Conservation (phyloP, 2,329 filamentous ascomycete genomes). For the Coccinonectria pachysandricola region DNA sequence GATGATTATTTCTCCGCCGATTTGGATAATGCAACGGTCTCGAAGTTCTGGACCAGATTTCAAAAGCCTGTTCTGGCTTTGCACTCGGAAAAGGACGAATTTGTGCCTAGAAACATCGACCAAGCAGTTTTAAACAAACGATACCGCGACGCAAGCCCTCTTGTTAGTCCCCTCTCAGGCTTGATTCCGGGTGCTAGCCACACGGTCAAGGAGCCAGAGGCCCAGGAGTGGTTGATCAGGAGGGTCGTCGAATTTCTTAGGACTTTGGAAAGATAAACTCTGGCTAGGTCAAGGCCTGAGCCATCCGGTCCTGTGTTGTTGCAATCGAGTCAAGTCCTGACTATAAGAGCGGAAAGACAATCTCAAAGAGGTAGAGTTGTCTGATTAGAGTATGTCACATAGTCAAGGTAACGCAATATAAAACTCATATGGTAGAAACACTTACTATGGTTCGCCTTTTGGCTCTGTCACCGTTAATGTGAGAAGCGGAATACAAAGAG, state of each 20-base stretch:
- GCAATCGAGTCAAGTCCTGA: too few relatives aligned
- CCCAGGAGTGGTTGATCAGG: constrained; percentile 39
- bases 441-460: too few relatives aligned
- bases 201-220: constrained; percentile 33
- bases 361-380: too few relatives aligned
- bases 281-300: too few relatives aligned
- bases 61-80: constrained; percentile 52
- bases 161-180: constrained; percentile 40
- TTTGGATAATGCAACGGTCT: constrained; percentile 45
- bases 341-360: too few relatives aligned
- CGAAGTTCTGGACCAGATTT: constrained; percentile 55
- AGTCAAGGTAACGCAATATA: too few relatives aligned
- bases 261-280: constrained; percentile 14
- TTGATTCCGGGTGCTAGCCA: constrained; percentile 44
- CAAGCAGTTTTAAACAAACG: constrained; percentile 44
- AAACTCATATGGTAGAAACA: too few relatives aligned
- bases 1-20: constrained; percentile 88
- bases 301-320: too few relatives aligned
- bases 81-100: constrained; percentile 57
- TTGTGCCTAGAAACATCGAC: constrained; percentile 47
- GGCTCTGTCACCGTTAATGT: too few relatives aligned
- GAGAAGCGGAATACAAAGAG: too few relatives aligned
- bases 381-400: too few relatives aligned
- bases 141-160: constrained; percentile 40
- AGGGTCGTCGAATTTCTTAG: constrained; percentile 37